Evolutionary conservation across 2,329 filamentous ascomycete species (phyloP).

Genomic region (Penicillium griseofulvum): DNA sequence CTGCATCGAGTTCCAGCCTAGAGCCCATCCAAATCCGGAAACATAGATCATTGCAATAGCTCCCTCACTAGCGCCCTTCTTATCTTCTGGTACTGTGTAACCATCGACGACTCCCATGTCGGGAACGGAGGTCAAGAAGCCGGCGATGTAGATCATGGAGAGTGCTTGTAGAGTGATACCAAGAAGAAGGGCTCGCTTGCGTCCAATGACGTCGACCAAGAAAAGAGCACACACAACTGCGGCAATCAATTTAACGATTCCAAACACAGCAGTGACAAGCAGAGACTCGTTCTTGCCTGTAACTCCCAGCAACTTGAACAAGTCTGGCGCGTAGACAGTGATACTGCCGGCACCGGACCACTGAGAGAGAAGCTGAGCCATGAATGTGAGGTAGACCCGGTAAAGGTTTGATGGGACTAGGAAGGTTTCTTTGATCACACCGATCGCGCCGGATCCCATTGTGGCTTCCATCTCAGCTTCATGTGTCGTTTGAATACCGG

Average conservation of each 20-base stretch:
- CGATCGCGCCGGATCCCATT: conserved; percentile 62
- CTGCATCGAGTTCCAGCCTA: conserved; percentile 74
- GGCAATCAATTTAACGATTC: conserved; percentile 68
- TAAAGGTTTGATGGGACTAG: conserved; percentile 67
- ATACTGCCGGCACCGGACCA: conserved; percentile 73
- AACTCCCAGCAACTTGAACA: conserved; percentile 70
- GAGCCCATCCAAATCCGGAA: conserved; percentile 66
- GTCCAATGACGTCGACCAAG: conserved; percentile 74
- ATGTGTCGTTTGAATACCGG: conserved; percentile 63
- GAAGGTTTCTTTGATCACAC: conserved; percentile 67
- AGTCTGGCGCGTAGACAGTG: conserved; percentile 71
- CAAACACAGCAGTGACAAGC: conserved; percentile 72
- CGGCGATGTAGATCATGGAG: conserved; percentile 62
- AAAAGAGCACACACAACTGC: conserved; percentile 70
- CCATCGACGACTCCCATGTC: conserved; percentile 49
- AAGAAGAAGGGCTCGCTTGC: conserved; percentile 63
- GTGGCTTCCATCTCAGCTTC: conserved; percentile 71
- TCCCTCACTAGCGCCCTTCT: conserved; percentile 57
- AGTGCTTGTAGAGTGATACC: conserved; percentile 62
- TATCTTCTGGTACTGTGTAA: conserved; percentile 48
- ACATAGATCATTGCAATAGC: conserved; percentile 73
- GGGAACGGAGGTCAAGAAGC: conserved; percentile 63
- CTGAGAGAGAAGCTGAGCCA: conserved; percentile 70
- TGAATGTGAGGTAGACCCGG: conserved; percentile 64
- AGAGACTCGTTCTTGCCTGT: conserved; percentile 66